These are phyloP conservation scores for Thymus mandschuricus DNA, from an alignment of 257 asterid species.

Conservation along the genomic window DNA sequence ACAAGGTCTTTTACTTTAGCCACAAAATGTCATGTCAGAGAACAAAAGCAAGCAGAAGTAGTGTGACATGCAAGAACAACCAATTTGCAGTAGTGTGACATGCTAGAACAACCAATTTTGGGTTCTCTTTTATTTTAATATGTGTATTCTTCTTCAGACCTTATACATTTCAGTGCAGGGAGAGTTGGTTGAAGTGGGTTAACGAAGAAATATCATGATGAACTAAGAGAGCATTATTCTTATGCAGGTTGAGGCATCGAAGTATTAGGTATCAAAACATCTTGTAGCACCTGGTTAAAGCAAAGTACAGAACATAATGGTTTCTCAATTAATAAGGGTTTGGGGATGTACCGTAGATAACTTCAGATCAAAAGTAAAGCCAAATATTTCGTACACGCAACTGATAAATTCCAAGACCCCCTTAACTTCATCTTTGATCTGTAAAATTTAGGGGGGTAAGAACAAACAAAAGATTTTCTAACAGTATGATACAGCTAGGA, in stretches of 20 bases:
- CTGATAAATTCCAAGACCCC: conserved; percentile 82
- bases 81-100: not conserved
- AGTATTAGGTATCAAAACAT: not conserved
- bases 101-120: conserved; percentile 13
- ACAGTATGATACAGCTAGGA: conserved; percentile 8
- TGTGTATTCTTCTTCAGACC: conserved; percentile 6
- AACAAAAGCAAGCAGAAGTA: conserved; percentile 19
- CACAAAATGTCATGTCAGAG: conserved; percentile 13
- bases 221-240: not conserved
- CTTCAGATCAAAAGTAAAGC: conserved; percentile 93
- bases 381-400: conserved; percentile 68
- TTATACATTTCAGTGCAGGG: conserved; percentile 5
- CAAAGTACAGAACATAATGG: conserved; percentile 12
- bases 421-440: conserved; percentile 97
- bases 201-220: not conserved
- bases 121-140: not conserved
- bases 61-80: not conserved
- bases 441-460: conserved; percentile 33
- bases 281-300: not conserved
- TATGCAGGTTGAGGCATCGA: conserved; percentile 1
- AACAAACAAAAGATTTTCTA: conserved; percentile 25
- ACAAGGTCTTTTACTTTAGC: conserved; percentile 13
- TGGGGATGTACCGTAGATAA: conserved; percentile 50
- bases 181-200: not conserved
- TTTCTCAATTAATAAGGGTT: conserved; percentile 24